Evolutionary conservation across 495 filamentous ascomycete species (phyloP), one percentile per base, ranked within the genome.

Genomic region (Annulohypoxylon nitens): DNA sequence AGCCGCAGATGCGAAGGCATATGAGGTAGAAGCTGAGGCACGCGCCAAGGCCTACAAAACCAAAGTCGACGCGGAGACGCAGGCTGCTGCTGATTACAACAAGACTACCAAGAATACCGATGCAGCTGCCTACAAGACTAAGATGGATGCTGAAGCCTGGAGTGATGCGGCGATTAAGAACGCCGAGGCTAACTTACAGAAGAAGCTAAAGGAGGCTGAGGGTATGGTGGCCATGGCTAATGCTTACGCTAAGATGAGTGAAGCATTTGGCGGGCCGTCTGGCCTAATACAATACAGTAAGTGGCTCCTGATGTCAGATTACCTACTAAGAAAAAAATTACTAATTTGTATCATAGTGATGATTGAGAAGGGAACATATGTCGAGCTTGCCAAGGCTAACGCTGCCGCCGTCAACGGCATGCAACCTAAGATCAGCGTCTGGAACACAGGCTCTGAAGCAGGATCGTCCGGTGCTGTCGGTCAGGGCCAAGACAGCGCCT

Each of bases 371-470:
- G 87, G 86, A 71, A 88, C 88, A 1, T 91, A 90, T 70, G 83
- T 87, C 57, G 82, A 88, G 70, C 85, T 92, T 50, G 90, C 90
- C 62, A 88, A 89, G 70, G 89, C 89, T 48, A 92, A 92, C 73
- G 93, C 90, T 23, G 73, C 83, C 43, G 93, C 92, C 23, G 87
- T 96, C 79, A 83, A 89, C 50, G 93, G 93, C 55, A 81, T 96
- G 72, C 88, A 93, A 75, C 93, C 93, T 62, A 96, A 95, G 89
- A 96, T 96, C 81, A 93, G 88, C 55, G 87, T 93, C 9, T 96
- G 93, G 93, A 95, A 94, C 79, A 95, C 93, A 36, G 92, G 91
- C 20, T 79, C 80, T 55, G 82, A 84, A 61, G 79, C 76, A 10
- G 81, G 81, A 20, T 75, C 71, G 33, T 66, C 55, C 36, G 68